Conservation (phyloP, 2,329 filamentous ascomycete genomes). For the Colletotrichum tamarilloi region DNA sequence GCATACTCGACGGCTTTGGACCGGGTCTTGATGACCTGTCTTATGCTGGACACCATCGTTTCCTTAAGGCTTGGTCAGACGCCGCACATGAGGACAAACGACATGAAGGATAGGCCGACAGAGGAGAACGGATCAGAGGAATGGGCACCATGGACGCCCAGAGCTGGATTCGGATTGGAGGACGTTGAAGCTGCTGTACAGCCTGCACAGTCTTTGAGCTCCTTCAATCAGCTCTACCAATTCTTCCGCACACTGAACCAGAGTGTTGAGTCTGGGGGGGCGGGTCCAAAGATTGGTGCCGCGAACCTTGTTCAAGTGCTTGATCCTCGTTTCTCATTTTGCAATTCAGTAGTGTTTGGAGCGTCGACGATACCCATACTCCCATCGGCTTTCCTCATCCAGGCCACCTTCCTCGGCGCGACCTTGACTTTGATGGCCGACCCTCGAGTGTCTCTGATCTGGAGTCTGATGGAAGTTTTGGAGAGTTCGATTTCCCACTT, state of each 20-base stretch:
- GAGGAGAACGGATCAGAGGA: constrained; percentile 77
- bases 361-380: constrained; percentile 45
- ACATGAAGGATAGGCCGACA: constrained; percentile 58
- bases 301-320: constrained; percentile 47
- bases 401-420: constrained; percentile 50
- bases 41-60: constrained; percentile 70
- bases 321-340: constrained; percentile 49
- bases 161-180: constrained; percentile 48
- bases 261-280: constrained; percentile 38
- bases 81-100: constrained; percentile 61
- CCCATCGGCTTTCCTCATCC: constrained; percentile 50
- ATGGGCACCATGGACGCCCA: constrained; percentile 78
- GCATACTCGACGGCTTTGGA: constrained; percentile 14
- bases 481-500: constrained; percentile 44
- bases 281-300: constrained; percentile 30
- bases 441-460: constrained; percentile 48
- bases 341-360: constrained; percentile 51
- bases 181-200: constrained; percentile 30
- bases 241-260: constrained; percentile 50
- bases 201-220: constrained; percentile 50
- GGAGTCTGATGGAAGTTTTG: constrained; percentile 49
- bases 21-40: constrained; percentile 62
- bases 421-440: constrained; percentile 47
- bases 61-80: constrained; percentile 61
- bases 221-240: constrained; percentile 54